Conservation (phyloP, 306 rosid genomes). For the Acacia crassicarpa region DNA sequence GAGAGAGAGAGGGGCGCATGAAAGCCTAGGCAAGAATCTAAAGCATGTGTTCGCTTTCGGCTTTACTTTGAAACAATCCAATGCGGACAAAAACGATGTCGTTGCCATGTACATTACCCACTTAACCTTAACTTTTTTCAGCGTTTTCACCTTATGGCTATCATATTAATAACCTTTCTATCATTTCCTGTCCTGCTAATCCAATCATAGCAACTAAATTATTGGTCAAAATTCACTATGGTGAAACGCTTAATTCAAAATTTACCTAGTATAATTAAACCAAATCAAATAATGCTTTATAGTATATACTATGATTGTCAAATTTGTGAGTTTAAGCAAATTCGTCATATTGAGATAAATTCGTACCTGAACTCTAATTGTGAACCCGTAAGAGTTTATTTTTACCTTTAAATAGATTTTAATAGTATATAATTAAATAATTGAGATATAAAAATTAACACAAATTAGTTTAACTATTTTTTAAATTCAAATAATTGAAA, state of each 20-base stretch:
- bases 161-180: not conserved
- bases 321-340: too few species aligned
- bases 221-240: not conserved
- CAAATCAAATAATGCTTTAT: not conserved
- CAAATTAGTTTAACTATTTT: too few species aligned
- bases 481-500: too few species aligned
- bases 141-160: not conserved
- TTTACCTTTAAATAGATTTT: too few species aligned
- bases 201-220: not conserved
- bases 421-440: too few species aligned
- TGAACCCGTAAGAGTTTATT: too few species aligned
- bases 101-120: not conserved
- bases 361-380: too few species aligned
- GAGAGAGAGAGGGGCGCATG: not conserved
- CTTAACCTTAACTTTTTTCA: not conserved
- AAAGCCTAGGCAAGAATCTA: conserved; percentile 32
- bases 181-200: conserved; percentile 7
- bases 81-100: not conserved
- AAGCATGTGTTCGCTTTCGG: conserved; percentile 27
- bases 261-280: not conserved
- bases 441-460: too few species aligned
- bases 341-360: too few species aligned
- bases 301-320: too few species aligned
- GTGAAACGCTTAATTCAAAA: not conserved
- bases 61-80: conserved; percentile 16